phyloP scores from a whole-genome alignment of 306 rosid genomes.

The Cucumis sativus region DNA sequence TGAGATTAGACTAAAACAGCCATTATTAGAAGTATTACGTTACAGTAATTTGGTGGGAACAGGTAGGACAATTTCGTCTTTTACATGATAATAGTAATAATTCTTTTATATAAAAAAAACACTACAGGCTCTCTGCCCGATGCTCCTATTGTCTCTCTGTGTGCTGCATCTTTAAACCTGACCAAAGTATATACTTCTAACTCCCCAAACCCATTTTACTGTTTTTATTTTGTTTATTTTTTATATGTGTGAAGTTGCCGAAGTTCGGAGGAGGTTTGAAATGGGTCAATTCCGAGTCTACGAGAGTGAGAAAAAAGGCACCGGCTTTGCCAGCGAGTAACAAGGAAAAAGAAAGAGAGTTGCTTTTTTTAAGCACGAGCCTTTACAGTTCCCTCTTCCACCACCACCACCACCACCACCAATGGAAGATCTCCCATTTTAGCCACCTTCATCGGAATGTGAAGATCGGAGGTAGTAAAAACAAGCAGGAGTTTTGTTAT shows the following conservation, averaged over 20 bases:
- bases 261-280: neutral
- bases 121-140: slow-evolving; percentile 50
- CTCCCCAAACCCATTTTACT: neutral
- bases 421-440: slow-evolving; percentile 1
- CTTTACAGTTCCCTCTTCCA: neutral
- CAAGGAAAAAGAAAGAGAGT: slow-evolving; percentile 4
- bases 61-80: slow-evolving; percentile 5
- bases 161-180: slow-evolving; percentile 20
- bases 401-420: neutral
- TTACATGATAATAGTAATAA: neutral
- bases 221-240: neutral
- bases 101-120: neutral
- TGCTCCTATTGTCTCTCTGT: slow-evolving; percentile 28
- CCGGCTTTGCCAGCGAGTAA: slow-evolving; percentile 8
- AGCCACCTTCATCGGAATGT: neutral
- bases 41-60: slow-evolving; percentile 4
- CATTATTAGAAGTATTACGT: neutral
- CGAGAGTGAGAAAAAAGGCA: neutral
- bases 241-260: neutral
- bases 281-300: slow-evolving; percentile 1
- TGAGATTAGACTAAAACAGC: neutral
- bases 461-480: neutral
- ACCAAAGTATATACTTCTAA: slow-evolving; percentile 7
- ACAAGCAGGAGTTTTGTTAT: neutral
- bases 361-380: slow-evolving; percentile 2